Percentiles rank a stretch among this genome's conserved stretches.
These are phyloP conservation scores for Suillus clintonianus DNA, from an alignment of 768 basidiomycete genomes.

Conservation along the genomic window DNA sequence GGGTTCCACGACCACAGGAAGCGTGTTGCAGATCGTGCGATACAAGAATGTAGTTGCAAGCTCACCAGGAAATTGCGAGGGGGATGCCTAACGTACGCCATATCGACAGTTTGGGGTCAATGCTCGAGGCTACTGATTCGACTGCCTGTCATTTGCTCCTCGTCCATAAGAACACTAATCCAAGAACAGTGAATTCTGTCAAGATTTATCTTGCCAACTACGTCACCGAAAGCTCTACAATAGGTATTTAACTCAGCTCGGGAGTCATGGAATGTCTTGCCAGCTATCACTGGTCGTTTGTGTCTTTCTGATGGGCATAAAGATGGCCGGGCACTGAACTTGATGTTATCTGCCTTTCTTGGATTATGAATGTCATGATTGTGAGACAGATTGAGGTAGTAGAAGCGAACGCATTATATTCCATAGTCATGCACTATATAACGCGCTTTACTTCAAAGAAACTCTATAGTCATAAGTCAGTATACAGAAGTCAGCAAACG, in stretches of 20 bases:
- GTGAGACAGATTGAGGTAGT: not conserved
- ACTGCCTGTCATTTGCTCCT: not conserved
- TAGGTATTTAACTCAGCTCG: not conserved
- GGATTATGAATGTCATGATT: not conserved
- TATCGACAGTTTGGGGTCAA: not conserved
- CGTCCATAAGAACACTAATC: not conserved
- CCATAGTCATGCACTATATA: conserved; percentile 42
- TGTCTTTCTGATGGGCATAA: not conserved
- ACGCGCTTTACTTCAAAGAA: conserved; percentile 93
- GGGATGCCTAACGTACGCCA: not conserved
- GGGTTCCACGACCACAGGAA: not conserved
- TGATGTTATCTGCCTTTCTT: too few relatives aligned
- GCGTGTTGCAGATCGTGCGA: not conserved
- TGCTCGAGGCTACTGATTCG: not conserved
- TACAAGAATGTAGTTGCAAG: not conserved
- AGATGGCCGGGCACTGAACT: not conserved
- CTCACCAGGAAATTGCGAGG: too few relatives aligned
- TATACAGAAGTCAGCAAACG: not conserved
- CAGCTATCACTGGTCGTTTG: too few relatives aligned
- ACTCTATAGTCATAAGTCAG: conserved; percentile 43
- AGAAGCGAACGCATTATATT: not conserved
- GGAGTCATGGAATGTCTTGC: not conserved
- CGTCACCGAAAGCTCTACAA: not conserved
- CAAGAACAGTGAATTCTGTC: not conserved
- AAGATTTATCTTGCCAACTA: not conserved